Percentiles rank a stretch among this genome's conserved stretches.
Conservation (phyloP, 768 basidiomycete genomes). For the Tulasnella calospora region DNA sequence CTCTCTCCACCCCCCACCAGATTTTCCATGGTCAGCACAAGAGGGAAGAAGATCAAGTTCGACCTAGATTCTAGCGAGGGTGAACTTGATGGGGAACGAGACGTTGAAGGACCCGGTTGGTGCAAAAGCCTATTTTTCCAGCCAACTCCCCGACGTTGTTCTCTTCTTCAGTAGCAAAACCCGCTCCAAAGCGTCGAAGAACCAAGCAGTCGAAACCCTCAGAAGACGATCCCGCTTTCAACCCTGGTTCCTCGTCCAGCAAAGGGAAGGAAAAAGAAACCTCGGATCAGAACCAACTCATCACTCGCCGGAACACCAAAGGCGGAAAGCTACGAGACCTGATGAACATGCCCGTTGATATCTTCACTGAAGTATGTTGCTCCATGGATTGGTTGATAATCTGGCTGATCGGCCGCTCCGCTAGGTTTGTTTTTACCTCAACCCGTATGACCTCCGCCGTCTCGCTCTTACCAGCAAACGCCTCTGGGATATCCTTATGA, state of each 20-base stretch:
- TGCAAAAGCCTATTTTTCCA: background rate
- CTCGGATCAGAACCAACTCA: background rate
- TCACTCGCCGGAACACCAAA: background rate
- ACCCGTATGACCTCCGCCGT: slow-evolving; percentile 21
- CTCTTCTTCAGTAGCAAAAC: background rate
- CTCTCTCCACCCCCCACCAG: background rate
- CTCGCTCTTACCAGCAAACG: slow-evolving; percentile 19
- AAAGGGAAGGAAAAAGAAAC: background rate
- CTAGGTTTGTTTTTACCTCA: slow-evolving; percentile 22
- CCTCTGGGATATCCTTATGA: slow-evolving; percentile 19
- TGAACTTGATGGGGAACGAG: background rate
- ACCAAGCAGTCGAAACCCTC: background rate
- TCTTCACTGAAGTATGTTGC: slow-evolving; percentile 27
- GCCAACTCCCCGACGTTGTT: background rate
- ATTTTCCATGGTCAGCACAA: background rate
- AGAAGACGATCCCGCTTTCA: background rate
- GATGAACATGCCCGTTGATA: slow-evolving; percentile 28
- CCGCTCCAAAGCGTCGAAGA: background rate
- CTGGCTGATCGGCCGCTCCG: background rate
- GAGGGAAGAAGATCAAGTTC: background rate
- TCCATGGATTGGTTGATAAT: too few species aligned
- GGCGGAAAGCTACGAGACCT: slow-evolving; percentile 25
- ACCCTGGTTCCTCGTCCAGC: background rate
- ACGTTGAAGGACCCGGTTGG: background rate
- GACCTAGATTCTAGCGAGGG: background rate